Evolutionary conservation across 768 basidiomycete species (phyloP).

Genomic region (Lepiota subincarnata): DNA sequence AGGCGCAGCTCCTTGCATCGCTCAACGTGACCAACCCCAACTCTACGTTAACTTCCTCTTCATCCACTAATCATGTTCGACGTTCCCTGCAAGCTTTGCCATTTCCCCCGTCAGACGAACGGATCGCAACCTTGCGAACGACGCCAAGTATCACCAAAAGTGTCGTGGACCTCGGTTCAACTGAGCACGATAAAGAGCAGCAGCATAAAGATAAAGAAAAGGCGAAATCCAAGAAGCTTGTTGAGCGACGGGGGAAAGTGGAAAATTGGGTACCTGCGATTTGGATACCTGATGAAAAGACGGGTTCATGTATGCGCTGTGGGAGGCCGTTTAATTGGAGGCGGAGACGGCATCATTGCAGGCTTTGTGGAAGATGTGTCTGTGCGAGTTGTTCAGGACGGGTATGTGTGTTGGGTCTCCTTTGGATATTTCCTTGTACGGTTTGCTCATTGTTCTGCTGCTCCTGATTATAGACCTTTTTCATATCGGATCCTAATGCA

Average conservation of each 20-base stretch:
- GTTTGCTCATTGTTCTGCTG: background rate
- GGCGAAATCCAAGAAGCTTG: slow-evolving; percentile 17
- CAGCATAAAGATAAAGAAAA: slow-evolving; percentile 16
- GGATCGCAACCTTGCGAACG: slow-evolving; percentile 28
- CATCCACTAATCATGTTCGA: slow-evolving; percentile 72
- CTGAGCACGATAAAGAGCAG: slow-evolving; percentile 18
- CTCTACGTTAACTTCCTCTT: slow-evolving; percentile 76
- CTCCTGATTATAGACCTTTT: slow-evolving; percentile 65
- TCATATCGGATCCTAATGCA: slow-evolving; percentile 56
- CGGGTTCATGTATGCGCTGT: slow-evolving; percentile 85
- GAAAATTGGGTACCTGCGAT: slow-evolving; percentile 88
- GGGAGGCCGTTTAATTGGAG: slow-evolving; percentile 72
- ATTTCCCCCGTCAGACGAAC: slow-evolving; percentile 53
- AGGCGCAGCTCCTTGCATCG: slow-evolving; percentile 63
- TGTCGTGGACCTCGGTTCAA: slow-evolving; percentile 1
- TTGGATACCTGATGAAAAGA: slow-evolving; percentile 87
- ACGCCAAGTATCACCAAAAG: slow-evolving; percentile 15
- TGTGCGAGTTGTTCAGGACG: slow-evolving; percentile 80
- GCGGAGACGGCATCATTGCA: slow-evolving; percentile 79
- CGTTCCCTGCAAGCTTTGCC: slow-evolving; percentile 71
- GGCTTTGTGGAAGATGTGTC: slow-evolving; percentile 82
- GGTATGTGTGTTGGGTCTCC: slow-evolving; percentile 43
- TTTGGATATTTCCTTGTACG: background rate
- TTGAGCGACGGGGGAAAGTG: slow-evolving; percentile 48
- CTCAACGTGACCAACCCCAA: slow-evolving; percentile 71